These are phyloP conservation scores for Populus hybrid DNA, from an alignment of 441 rosid species.

Conservation along the genomic window DNA sequence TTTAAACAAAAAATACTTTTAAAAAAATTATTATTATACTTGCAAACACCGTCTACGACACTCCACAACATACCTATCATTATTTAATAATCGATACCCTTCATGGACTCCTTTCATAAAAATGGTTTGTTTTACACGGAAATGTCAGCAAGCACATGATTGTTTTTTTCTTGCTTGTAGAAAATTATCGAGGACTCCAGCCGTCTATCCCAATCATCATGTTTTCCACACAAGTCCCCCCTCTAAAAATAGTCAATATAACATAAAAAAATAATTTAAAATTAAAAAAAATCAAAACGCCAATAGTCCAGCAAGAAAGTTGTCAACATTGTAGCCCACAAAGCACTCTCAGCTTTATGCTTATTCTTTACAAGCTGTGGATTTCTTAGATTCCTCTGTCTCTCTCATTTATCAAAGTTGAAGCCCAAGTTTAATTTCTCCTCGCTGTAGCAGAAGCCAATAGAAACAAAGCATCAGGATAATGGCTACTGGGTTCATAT, in stretches of 20 bases:
- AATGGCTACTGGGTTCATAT: slow-evolving; percentile 7
- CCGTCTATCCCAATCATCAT: too few species aligned
- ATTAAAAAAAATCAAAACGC: too few species aligned
- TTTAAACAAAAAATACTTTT: too few species aligned
- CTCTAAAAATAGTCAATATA: too few species aligned
- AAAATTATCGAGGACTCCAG: too few species aligned
- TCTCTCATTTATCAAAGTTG: not conserved
- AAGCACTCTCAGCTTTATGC: not conserved
- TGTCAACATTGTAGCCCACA: not conserved
- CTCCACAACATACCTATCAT: too few species aligned
- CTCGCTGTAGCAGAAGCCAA: not conserved
- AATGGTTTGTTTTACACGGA: not conserved
- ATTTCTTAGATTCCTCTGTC: not conserved
- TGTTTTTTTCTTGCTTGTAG: too few species aligned
- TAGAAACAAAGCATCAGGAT: not conserved
- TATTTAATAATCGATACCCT: too few species aligned
- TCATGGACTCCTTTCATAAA: not conserved
- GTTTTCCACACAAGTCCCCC: too few species aligned
- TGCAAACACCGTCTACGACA: too few species aligned
- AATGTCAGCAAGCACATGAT: not conserved
- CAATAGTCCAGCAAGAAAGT: not conserved
- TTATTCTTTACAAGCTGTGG: not conserved
- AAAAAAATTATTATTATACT: too few species aligned
- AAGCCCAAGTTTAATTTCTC: not conserved
- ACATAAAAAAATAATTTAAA: too few species aligned